Conservation (phyloP, 2,329 filamentous ascomycete species). For the Paramyrothecium sp. region DNA sequence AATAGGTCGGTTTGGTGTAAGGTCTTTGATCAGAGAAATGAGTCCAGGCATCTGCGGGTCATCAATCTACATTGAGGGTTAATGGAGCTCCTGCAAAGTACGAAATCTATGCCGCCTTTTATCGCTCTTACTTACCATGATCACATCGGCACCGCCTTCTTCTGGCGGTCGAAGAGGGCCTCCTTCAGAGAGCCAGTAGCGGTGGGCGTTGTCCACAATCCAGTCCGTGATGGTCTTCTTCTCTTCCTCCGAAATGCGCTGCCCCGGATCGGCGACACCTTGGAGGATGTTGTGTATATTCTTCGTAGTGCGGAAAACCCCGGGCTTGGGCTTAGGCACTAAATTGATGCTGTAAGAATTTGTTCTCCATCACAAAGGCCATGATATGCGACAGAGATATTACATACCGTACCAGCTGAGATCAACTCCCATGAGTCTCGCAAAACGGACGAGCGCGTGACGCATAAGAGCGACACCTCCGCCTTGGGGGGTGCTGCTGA, state of each 20-base stretch:
- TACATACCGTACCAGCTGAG: constrained; percentile 67
- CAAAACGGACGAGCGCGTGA: constrained; percentile 73
- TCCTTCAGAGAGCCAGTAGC: constrained; percentile 69
- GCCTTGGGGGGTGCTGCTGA: constrained; percentile 79
- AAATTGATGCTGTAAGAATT: not conserved
- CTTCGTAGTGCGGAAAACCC: constrained; percentile 81
- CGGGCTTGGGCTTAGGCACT: constrained; percentile 77
- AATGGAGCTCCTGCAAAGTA: not conserved
- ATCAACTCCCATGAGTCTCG: constrained; percentile 64
- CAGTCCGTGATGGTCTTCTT: constrained; percentile 65
- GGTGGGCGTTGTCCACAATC: constrained; percentile 70
- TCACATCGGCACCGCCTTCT: constrained; percentile 72
- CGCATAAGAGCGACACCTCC: constrained; percentile 81
- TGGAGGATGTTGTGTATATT: constrained; percentile 88
- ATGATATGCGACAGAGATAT: not conserved
- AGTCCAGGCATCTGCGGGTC: constrained; percentile 83
- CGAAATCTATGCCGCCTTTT: not conserved
- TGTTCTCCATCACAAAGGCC: not conserved
- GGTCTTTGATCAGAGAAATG: constrained; percentile 70
- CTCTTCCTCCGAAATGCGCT: constrained; percentile 63
- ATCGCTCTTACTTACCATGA: constrained; percentile 52
- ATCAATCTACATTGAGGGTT: constrained; percentile 54
- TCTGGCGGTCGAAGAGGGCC: constrained; percentile 64
- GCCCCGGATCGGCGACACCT: constrained; percentile 65
- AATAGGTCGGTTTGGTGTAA: constrained; percentile 71